These are phyloP conservation scores for Macadamia integrifolia DNA, from an alignment of 164 flowering plant species.

Conservation along the genomic window DNA sequence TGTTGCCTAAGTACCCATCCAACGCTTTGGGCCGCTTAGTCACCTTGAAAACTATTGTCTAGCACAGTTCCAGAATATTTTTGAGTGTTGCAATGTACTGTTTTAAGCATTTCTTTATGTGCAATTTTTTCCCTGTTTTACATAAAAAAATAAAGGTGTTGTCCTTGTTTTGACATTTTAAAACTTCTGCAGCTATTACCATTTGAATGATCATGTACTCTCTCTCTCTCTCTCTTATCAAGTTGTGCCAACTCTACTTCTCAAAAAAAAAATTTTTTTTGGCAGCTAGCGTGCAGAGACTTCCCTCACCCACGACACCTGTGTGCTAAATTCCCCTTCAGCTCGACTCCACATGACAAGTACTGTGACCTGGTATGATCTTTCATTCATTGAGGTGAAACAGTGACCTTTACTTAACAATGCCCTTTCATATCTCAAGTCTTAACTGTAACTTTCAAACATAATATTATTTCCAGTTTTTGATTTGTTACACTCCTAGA, in stretches of 20 bases:
- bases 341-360: slow-evolving; percentile 50
- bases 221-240: no score
- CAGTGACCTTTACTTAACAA: not conserved
- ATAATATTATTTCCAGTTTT: not conserved
- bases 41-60: no score
- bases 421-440: not conserved
- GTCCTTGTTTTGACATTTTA: no score
- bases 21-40: no score
- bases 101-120: no score
- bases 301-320: slow-evolving; percentile 80
- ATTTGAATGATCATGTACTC: not conserved
- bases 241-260: not conserved
- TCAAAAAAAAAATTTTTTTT: slow-evolving; percentile 6
- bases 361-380: slow-evolving; percentile 60
- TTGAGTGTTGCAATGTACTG: no score
- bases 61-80: no score
- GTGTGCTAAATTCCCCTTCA: slow-evolving; percentile 66
- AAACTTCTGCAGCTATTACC: not conserved
- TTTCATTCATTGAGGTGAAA: not conserved
- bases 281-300: slow-evolving; percentile 93
- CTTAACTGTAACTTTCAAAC: not conserved
- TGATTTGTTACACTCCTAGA: not conserved
- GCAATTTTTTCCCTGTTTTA: no score
- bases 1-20: no score
- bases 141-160: no score